Conservation (phyloP, 805 yeast genomes). For the Zygoascus tannicola region DNA sequence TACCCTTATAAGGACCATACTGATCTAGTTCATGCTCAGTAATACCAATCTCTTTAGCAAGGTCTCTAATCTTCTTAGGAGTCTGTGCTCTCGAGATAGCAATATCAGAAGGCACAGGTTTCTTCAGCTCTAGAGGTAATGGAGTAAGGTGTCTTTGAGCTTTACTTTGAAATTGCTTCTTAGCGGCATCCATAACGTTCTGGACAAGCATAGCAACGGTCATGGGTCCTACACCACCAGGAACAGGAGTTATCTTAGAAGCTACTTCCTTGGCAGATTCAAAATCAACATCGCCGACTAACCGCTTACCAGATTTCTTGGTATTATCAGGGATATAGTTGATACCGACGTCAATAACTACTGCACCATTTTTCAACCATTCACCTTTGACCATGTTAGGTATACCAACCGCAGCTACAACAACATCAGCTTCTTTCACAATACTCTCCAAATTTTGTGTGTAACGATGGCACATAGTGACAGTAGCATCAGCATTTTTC, state of each 20-base stretch:
- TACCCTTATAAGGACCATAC: slow-evolving; percentile 86
- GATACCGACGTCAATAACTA: slow-evolving; percentile 94
- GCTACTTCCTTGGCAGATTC: slow-evolving; percentile 54
- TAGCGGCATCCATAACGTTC: slow-evolving; percentile 77
- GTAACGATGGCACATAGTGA: slow-evolving; percentile 74
- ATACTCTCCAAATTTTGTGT: slow-evolving; percentile 51
- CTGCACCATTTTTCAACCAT: slow-evolving; percentile 76
- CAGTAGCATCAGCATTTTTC: slow-evolving; percentile 73
- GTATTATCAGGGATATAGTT: slow-evolving; percentile 70
- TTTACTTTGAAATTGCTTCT: slow-evolving; percentile 38
- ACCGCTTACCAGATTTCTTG: slow-evolving; percentile 66
- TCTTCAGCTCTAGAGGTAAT: slow-evolving; percentile 41
- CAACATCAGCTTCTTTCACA: slow-evolving; percentile 69
- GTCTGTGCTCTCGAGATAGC: slow-evolving; percentile 80
- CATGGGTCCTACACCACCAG: slow-evolving; percentile 99
- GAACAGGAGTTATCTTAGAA: slow-evolving; percentile 82
- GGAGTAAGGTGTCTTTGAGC: slow-evolving; percentile 45
- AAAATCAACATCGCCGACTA: slow-evolving; percentile 92
- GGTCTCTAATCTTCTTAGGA: slow-evolving; percentile 70
- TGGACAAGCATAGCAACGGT: slow-evolving; percentile 92
- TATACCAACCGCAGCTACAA: slow-evolving; percentile 89
- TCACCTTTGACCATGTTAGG: slow-evolving; percentile 78
- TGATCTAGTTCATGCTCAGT: slow-evolving; percentile 72
- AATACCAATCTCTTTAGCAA: slow-evolving; percentile 79
- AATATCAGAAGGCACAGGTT: slow-evolving; percentile 85